Percentiles rank a stretch among this genome's conserved stretches.
phyloP scores from a whole-genome alignment of 768 basidiomycete genomes.

The Epithele typhae region DNA sequence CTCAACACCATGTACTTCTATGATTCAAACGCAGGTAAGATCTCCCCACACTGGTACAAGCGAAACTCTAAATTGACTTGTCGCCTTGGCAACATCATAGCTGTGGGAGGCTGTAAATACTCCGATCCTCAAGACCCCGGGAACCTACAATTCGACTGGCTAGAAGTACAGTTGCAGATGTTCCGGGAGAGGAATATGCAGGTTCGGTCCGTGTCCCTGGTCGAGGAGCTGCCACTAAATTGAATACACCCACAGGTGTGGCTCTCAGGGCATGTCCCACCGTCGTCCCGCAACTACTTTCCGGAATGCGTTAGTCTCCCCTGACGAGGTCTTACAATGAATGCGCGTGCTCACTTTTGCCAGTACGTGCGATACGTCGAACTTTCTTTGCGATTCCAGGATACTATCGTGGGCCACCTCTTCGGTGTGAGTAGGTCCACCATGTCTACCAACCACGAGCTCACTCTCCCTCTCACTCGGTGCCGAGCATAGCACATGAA shows the following conservation, averaged over 20 bases:
- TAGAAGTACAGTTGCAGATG: constrained; percentile 73
- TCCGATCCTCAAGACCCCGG: constrained; percentile 73
- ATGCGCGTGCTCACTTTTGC: constrained; percentile 10
- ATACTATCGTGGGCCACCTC: constrained; percentile 82
- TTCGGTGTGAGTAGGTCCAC: constrained; percentile 57
- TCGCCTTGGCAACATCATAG: constrained; percentile 36
- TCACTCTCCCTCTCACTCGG: constrained; percentile 27
- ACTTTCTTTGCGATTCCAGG: constrained; percentile 77
- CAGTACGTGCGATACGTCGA: constrained; percentile 67
- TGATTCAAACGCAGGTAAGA: constrained; percentile 78
- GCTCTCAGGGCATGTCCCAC: constrained; percentile 77
- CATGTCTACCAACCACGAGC: background rate
- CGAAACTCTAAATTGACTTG: constrained; percentile 13
- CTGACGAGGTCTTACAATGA: constrained; percentile 4
- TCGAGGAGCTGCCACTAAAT: constrained; percentile 3
- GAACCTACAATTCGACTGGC: constrained; percentile 84
- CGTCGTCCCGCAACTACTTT: constrained; percentile 75
- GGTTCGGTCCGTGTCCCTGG: constrained; percentile 35
- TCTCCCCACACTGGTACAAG: constrained; percentile 1
- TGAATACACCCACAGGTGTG: constrained; percentile 36
- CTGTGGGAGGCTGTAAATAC: constrained; percentile 70
- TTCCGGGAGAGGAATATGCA: constrained; percentile 73
- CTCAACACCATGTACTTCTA: constrained; percentile 92
- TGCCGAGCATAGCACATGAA: constrained; percentile 65
- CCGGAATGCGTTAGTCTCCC: constrained; percentile 70